Evolutionary conservation across 192 early-diverging fungal genomes (phyloP), one percentile per base, ranked within the genome.

Genomic region (Blastocladiella britannica): DNA sequence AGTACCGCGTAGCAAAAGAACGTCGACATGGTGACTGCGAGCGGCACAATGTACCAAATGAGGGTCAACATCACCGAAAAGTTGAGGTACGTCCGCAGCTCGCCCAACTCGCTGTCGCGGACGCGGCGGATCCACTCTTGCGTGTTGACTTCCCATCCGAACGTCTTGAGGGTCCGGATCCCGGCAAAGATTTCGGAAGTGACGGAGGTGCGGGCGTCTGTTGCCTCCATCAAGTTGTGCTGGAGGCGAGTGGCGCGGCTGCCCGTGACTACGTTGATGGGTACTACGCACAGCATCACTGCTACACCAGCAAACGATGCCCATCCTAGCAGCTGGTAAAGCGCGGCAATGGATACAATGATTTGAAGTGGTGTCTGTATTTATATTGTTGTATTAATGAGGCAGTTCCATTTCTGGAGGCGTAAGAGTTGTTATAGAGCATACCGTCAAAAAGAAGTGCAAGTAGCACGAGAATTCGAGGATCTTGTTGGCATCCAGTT

Each of bases 121-220:
- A 79, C 74, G 12, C 64, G 69, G 2, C 74, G 68, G 9, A 94
- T 75, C 52, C 78, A 73, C 28, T 74, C 68, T 52, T 80, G 63
- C 59, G 93, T 87, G 54, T 76, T 70, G 53, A 70, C 56, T 67
- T 89, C 82, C 87, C 87, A 88, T 25, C 82, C 86, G 70, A 89
- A 89, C 56, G 93, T 77, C 65, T 97, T 97, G 57, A 97, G 80
- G 26, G 93, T 86, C n/a, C 88, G 77, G 51, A 97, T 93, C 31
- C 89, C 93, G 66, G 88, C 74, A 53, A 93, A 69, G 58, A 88
- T 71, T 67, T 97, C 90, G 31, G 85, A 91, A 43, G 87, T 76
- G 58, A 81, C 70, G 22, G 79, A 77, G 29, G 92, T 69, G 23
- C 91, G 78, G 61, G 83, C 80, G 65, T 94, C 91, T 54, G 73